Percentiles rank a stretch among this genome's conserved stretches.
Evolutionary conservation across 768 basidiomycete species (phyloP).

Genomic region (Trametes villosa): DNA sequence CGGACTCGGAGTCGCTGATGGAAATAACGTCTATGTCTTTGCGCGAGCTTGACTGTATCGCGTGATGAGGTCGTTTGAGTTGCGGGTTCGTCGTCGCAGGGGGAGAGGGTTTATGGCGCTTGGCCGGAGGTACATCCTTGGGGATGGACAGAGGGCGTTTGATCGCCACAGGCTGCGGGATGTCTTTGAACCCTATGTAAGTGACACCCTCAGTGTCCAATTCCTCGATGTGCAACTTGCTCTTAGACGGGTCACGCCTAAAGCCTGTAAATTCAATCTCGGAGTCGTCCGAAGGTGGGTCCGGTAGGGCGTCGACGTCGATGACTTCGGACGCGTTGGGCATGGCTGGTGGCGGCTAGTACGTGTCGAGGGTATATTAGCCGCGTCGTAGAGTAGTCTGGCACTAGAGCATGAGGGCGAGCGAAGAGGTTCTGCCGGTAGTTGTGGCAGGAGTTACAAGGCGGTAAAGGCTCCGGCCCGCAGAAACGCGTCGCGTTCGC

Average conservation of each 20-base stretch:
- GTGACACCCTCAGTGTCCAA: slow-evolving; percentile 1
- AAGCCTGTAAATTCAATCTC: slow-evolving; percentile 11
- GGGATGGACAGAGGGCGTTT: not conserved
- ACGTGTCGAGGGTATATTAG: not conserved
- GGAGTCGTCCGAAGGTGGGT: slow-evolving; percentile 4
- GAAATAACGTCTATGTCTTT: not conserved
- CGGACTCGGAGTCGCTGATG: not conserved
- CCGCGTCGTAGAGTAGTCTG: no score
- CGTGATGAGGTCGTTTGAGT: not conserved
- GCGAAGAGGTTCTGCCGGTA: not conserved
- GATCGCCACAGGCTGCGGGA: not conserved
- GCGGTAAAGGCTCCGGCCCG: not conserved
- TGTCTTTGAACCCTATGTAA: slow-evolving; percentile 3
- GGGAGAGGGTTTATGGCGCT: slow-evolving; percentile 1
- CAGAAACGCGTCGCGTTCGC: not conserved
- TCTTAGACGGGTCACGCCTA: slow-evolving; percentile 1
- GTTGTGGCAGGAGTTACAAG: not conserved
- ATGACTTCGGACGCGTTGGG: not conserved
- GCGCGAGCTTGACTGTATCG: not conserved
- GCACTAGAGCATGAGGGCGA: no score
- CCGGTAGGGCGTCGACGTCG: slow-evolving; percentile 5
- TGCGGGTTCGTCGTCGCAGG: slow-evolving; percentile 2
- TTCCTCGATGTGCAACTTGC: not conserved
- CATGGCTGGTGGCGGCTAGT: not conserved
- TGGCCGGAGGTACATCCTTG: not conserved